Evolutionary conservation across 805 yeast genomes (phyloP).

Genomic region (Candida chilensis): DNA sequence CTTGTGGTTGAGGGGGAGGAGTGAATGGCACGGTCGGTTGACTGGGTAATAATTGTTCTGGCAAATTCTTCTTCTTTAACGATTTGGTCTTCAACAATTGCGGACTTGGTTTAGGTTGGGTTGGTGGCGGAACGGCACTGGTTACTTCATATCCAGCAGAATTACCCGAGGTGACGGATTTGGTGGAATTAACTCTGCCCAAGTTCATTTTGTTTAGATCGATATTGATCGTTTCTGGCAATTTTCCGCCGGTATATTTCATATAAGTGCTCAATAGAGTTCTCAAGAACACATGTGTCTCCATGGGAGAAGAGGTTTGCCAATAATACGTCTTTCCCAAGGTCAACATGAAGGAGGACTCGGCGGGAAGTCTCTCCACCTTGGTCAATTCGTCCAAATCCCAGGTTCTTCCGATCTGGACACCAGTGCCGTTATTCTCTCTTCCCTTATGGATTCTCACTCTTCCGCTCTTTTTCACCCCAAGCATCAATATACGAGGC

Average conservation of each 20-base stretch:
- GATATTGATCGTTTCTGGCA: conserved; percentile 47
- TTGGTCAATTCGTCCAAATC: conserved; percentile 58
- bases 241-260: conserved; percentile 44
- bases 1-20: no score
- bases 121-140: no score
- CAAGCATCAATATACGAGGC: conserved; percentile 48
- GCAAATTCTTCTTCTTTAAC: no score
- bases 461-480: conserved; percentile 57
- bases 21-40: no score
- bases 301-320: conserved; percentile 55
- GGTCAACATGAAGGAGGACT: conserved; percentile 47
- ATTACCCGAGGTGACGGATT: no score
- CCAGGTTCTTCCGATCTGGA: conserved; percentile 94
- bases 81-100: no score
- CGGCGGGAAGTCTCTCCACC: conserved; percentile 45
- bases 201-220: conserved; percentile 16
- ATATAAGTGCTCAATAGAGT: conserved; percentile 43
- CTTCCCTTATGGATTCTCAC: conserved; percentile 80
- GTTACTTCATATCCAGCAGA: no score
- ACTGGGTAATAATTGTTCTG: no score
- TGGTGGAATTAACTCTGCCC: background rate
- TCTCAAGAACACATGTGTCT: conserved; percentile 48
- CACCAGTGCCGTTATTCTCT: conserved; percentile 59
- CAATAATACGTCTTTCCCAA: conserved; percentile 81
- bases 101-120: no score